Evolutionary conservation across 2,329 filamentous ascomycete species (phyloP).

Genomic region (Colletotrichum kahawae): DNA sequence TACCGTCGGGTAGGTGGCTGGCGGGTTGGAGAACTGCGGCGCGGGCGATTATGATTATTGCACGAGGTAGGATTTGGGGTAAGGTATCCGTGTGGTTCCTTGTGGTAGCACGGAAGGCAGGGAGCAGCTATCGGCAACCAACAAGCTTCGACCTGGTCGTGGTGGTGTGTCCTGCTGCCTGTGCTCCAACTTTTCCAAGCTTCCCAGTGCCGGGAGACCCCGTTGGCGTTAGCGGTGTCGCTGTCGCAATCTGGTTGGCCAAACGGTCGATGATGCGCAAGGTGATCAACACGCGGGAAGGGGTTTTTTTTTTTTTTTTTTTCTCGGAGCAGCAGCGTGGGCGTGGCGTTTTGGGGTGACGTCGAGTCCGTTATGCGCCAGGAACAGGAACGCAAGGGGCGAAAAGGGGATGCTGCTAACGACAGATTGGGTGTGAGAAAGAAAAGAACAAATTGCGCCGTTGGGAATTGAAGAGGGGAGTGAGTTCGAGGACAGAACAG

Average conservation of each 20-base stretch:
- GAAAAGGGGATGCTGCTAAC: background rate
- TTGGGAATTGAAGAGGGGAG: background rate
- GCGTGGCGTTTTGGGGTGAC: background rate
- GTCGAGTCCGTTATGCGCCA: background rate
- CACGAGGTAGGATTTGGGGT: background rate
- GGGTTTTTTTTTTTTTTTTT: background rate
- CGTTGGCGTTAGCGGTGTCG: background rate
- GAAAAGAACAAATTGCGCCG: background rate
- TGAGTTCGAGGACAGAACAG: background rate
- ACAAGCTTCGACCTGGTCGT: constrained; percentile 6
- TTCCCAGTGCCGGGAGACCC: background rate
- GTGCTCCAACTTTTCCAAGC: background rate
- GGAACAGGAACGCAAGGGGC: constrained; percentile 9
- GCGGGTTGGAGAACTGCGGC: background rate
- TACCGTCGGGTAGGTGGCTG: background rate
- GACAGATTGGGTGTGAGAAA: background rate
- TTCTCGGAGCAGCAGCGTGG: background rate
- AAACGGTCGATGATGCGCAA: background rate
- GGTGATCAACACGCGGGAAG: background rate
- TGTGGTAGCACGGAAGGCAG: background rate
- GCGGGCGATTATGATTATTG: background rate
- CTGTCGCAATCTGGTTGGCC: background rate
- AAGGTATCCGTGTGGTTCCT: background rate
- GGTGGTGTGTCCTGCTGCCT: background rate
- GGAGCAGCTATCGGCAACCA: constrained; percentile 8